Conservation (phyloP, 2,329 filamentous ascomycete genomes). For the Clarireedia sp. region DNA sequence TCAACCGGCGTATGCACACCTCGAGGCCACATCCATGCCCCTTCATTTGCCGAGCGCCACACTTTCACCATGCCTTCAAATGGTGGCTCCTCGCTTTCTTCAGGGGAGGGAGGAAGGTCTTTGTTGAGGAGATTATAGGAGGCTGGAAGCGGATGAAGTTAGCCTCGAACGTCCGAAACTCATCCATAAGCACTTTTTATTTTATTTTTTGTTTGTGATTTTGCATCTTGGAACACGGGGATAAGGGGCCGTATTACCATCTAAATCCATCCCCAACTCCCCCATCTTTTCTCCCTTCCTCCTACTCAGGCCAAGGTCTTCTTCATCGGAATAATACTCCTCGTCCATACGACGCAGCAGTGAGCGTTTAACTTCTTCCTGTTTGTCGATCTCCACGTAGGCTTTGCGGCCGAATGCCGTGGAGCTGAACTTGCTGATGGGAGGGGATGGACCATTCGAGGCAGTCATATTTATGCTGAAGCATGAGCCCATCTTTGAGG, state of each 20-base stretch:
- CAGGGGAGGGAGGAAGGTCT: neutral
- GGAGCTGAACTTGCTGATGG: neutral
- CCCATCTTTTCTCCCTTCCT: neutral
- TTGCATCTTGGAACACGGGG: neutral
- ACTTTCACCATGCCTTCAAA: slow-evolving; percentile 4
- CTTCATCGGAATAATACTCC: slow-evolving; percentile 3
- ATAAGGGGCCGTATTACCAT: neutral
- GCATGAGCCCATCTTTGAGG: neutral
- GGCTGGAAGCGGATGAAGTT: neutral
- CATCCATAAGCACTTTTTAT: neutral
- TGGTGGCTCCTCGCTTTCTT: neutral
- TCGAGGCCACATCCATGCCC: neutral
- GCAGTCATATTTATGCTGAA: neutral
- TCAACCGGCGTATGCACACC: neutral
- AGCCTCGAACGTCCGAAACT: too few relatives aligned
- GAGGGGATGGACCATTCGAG: neutral
- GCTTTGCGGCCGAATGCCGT: slow-evolving; percentile 2
- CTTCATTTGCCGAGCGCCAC: neutral
- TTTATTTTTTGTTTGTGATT: too few relatives aligned
- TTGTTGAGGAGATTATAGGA: neutral
- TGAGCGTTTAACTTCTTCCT: neutral
- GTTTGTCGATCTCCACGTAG: neutral
- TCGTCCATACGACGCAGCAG: neutral
- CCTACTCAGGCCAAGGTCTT: neutral
- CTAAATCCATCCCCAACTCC: neutral